Conservation (phyloP, 805 yeast species). For the Yamadazyma endophytica region DNA sequence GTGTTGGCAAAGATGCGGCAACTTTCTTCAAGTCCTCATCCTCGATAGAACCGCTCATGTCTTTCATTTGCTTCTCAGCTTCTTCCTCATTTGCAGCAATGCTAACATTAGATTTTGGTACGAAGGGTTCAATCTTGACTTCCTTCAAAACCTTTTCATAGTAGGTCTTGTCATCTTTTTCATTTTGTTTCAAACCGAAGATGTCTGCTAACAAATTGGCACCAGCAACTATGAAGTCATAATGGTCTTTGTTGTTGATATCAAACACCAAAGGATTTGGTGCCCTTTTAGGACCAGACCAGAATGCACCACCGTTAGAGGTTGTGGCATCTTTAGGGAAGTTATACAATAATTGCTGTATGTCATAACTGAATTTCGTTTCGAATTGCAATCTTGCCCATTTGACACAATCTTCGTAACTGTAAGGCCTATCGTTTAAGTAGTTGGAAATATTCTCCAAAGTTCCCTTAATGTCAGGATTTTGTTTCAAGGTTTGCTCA, state of each 20-base stretch:
- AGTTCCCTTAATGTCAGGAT: conserved; percentile 86
- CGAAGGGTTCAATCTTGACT: conserved; percentile 49
- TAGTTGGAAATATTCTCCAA: conserved; percentile 75
- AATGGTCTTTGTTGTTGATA: conserved; percentile 69
- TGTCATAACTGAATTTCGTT: conserved; percentile 77
- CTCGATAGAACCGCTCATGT: conserved; percentile 40
- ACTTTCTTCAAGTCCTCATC: conserved; percentile 62
- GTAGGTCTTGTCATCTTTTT: conserved; percentile 41
- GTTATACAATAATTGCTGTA: conserved; percentile 83
- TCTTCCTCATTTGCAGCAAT: conserved; percentile 86
- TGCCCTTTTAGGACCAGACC: conserved; percentile 98
- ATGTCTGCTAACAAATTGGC: conserved; percentile 89
- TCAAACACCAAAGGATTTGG: conserved; percentile 85
- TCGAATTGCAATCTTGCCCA: conserved; percentile 96
- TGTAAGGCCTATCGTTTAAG: conserved; percentile 77
- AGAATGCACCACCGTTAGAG: conserved; percentile 86
- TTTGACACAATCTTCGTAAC: conserved; percentile 87
- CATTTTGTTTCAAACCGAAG: conserved; percentile 83
- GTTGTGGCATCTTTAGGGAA: conserved; percentile 94
- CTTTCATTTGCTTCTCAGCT: conserved; percentile 73
- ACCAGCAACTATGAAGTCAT: conserved; percentile 79
- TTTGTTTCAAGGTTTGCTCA: conserved; percentile 85
- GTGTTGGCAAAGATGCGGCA: conserved; percentile 80
- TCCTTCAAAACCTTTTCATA: conserved; percentile 53
- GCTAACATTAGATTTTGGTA: conserved; percentile 69